These are phyloP conservation scores for Chaetomium cochliodes DNA, from an alignment of 495 filamentous ascomycete genomes.

Conservation along the genomic window DNA sequence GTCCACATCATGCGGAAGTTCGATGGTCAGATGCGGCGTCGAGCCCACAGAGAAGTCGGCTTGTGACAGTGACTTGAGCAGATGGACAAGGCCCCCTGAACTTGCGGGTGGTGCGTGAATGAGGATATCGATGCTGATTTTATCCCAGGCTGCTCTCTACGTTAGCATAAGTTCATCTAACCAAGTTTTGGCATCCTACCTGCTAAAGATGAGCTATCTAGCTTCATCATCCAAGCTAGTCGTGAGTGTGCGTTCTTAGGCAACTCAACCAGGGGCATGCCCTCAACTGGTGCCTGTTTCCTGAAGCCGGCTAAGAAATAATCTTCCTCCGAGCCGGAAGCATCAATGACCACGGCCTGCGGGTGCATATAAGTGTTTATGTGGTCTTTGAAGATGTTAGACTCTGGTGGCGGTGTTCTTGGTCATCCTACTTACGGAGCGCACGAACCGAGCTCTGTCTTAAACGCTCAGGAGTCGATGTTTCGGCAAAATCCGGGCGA, in stretches of 20 bases:
- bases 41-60: slow-evolving; percentile 69
- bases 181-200: slow-evolving; percentile 46
- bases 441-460: slow-evolving; percentile 41
- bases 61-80: slow-evolving; percentile 66
- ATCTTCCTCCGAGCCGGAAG: slow-evolving; percentile 48
- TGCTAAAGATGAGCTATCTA: slow-evolving; percentile 69
- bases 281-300: slow-evolving; percentile 42
- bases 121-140: slow-evolving; percentile 68
- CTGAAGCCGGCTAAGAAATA: slow-evolving; percentile 57
- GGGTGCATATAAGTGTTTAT: slow-evolving; percentile 59
- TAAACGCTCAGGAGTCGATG: slow-evolving; percentile 54
- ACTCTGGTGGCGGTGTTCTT: neutral
- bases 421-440: slow-evolving; percentile 38
- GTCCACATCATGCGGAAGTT: slow-evolving; percentile 69
- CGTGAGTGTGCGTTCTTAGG: slow-evolving; percentile 57
- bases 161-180: slow-evolving; percentile 18
- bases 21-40: slow-evolving; percentile 71
- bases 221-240: slow-evolving; percentile 70
- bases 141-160: slow-evolving; percentile 64
- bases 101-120: slow-evolving; percentile 67
- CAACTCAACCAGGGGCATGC: slow-evolving; percentile 63
- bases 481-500: slow-evolving; percentile 49
- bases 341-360: slow-evolving; percentile 55
- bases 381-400: slow-evolving; percentile 36
- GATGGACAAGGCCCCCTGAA: slow-evolving; percentile 68